These are phyloP conservation scores for Biscogniauxia sp. DNA, from an alignment of 2,329 filamentous ascomycete genomes.

Conservation along the genomic window DNA sequence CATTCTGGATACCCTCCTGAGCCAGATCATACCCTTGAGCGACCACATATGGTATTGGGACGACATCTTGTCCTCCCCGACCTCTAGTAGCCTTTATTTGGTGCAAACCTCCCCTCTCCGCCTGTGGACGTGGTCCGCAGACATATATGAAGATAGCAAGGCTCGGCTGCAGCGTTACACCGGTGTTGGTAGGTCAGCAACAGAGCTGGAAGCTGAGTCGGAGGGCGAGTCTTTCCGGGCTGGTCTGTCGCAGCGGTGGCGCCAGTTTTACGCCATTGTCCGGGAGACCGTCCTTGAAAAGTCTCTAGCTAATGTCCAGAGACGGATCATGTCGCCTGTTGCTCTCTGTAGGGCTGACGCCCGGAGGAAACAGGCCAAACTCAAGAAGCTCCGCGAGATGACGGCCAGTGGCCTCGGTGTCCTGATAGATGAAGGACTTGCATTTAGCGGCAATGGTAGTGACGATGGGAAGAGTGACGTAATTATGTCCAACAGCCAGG, in stretches of 20 bases:
- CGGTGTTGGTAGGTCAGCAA: slow-evolving; percentile 22
- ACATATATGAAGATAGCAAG: slow-evolving; percentile 65
- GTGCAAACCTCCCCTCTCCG: slow-evolving; percentile 80
- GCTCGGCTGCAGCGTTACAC: slow-evolving; percentile 41
- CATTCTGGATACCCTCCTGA: slow-evolving; percentile 72
- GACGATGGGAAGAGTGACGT: slow-evolving; percentile 53
- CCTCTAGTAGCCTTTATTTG: slow-evolving; percentile 77
- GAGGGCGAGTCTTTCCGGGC: slow-evolving; percentile 33
- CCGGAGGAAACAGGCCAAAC: slow-evolving; percentile 66
- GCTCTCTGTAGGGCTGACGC: slow-evolving; percentile 73
- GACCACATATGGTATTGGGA: slow-evolving; percentile 97
- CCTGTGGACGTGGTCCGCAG: slow-evolving; percentile 68
- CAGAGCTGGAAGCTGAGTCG: slow-evolving; percentile 28
- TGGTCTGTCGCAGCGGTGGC: slow-evolving; percentile 54
- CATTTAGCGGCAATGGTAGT: slow-evolving; percentile 57
- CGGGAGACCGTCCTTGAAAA: slow-evolving; percentile 71
- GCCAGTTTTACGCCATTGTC: slow-evolving; percentile 77
- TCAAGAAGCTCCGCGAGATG: slow-evolving; percentile 73
- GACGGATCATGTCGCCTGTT: slow-evolving; percentile 73
- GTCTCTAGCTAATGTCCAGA: slow-evolving; percentile 68
- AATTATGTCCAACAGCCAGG: slow-evolving; percentile 42
- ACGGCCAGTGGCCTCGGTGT: slow-evolving; percentile 85
- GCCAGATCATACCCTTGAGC: slow-evolving; percentile 78
- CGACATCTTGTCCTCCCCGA: slow-evolving; percentile 74
- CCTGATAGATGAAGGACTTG: slow-evolving; percentile 80